Conservation (phyloP, 768 basidiomycete species). For the Rubroboletus satanas region DNA sequence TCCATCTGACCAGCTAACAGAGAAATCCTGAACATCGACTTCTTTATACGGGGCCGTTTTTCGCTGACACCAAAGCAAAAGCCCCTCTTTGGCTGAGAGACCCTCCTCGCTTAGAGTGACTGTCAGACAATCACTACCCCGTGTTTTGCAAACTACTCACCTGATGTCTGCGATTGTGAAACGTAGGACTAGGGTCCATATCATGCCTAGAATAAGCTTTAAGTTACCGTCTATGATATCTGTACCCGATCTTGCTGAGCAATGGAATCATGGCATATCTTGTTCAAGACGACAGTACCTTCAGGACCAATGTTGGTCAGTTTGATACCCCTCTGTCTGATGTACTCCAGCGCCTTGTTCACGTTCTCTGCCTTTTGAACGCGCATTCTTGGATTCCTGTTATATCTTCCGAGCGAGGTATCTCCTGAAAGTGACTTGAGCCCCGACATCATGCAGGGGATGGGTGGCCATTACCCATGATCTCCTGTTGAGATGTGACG, state of each 20-base stretch:
- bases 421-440: slow-evolving; percentile 52
- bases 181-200: slow-evolving; percentile 95
- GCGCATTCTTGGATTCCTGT: slow-evolving; percentile 83
- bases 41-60: slow-evolving; percentile 90
- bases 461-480: slow-evolving; percentile 67
- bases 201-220: slow-evolving; percentile 98
- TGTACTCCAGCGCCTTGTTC: slow-evolving; percentile 93
- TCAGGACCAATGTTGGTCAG: slow-evolving; percentile 97
- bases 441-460: slow-evolving; percentile 1
- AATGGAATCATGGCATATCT: not conserved
- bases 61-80: slow-evolving; percentile 96
- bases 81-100: slow-evolving; percentile 95
- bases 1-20: slow-evolving; percentile 89
- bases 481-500: slow-evolving; percentile 60
- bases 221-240: slow-evolving; percentile 99
- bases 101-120: slow-evolving; percentile 79
- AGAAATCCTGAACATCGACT: slow-evolving; percentile 93
- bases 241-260: slow-evolving; percentile 29
- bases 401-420: slow-evolving; percentile 91
- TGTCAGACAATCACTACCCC: slow-evolving; percentile 6
- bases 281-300: slow-evolving; percentile 43
- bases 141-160: slow-evolving; percentile 42
- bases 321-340: slow-evolving; percentile 89
- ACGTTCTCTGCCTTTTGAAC: slow-evolving; percentile 99
- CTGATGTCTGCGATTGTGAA: slow-evolving; percentile 99